A percentile compares a stretch with the other conserved stretches of the same genome.
Conservation (phyloP, 2,329 filamentous ascomycete species). For the Proliferodiscus dingleyae region DNA sequence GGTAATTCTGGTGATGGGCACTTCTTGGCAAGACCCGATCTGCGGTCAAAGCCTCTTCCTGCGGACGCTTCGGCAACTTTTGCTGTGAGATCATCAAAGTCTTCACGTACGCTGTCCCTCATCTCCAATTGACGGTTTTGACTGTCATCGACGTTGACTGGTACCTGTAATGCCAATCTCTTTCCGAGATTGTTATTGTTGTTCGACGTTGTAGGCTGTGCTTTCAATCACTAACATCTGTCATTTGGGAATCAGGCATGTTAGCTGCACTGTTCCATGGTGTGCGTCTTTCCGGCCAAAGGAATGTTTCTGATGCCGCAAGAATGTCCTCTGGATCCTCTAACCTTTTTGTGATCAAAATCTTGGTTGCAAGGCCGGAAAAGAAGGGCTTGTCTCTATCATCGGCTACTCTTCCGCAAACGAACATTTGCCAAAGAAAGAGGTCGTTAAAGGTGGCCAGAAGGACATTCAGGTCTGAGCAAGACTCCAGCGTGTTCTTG, state of each 20-base stretch:
- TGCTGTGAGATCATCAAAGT: too few relatives aligned
- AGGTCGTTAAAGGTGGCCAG: constrained; percentile 23
- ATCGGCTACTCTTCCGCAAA: constrained; percentile 20
- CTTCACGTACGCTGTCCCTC: too few relatives aligned
- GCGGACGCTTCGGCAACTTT: too few relatives aligned
- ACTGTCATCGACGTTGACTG: too few relatives aligned
- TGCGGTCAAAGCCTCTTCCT: too few relatives aligned
- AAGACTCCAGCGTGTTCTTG: constrained; percentile 13
- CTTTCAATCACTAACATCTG: neutral
- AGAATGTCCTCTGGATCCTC: constrained; percentile 14
- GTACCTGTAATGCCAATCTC: too few relatives aligned
- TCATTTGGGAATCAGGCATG: neutral
- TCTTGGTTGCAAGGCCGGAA: constrained; percentile 17
- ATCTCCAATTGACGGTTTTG: too few relatives aligned
- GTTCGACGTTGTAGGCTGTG: too few relatives aligned
- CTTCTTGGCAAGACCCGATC: too few relatives aligned
- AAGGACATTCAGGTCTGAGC: constrained; percentile 19
- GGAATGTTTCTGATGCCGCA: constrained; percentile 10
- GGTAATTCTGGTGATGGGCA: too few relatives aligned
- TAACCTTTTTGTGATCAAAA: constrained; percentile 15
- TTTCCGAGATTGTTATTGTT: too few relatives aligned
- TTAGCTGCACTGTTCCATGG: neutral
- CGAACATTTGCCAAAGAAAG: constrained; percentile 23
- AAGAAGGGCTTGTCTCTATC: constrained; percentile 17
- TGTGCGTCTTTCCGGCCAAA: constrained; percentile 19